Evolutionary conservation across 2,329 filamentous ascomycete species (phyloP).

Genomic region (Penicillium sp.): DNA sequence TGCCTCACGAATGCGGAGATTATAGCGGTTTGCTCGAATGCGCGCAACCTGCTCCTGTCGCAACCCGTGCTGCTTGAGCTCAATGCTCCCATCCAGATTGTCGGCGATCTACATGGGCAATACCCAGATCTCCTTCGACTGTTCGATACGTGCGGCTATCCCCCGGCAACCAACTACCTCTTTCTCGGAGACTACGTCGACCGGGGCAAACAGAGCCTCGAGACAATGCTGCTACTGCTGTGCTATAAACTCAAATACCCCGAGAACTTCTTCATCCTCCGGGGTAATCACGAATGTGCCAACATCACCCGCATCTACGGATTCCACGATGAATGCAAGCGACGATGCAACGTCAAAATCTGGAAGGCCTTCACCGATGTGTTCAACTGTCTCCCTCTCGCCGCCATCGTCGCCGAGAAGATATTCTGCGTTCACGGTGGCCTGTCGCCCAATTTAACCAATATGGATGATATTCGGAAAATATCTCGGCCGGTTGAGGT

Average conservation of each 20-base stretch:
- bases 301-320: slow-evolving; percentile 11
- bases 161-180: slow-evolving; percentile 4
- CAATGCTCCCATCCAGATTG: slow-evolving; percentile 8
- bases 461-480: slow-evolving; percentile 12
- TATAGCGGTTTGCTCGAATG: slow-evolving; percentile 3
- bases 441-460: slow-evolving; percentile 4
- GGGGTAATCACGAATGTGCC: slow-evolving; percentile 9
- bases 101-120: slow-evolving; percentile 10
- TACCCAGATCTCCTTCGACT: slow-evolving; percentile 6
- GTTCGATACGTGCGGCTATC: slow-evolving; percentile 4
- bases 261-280: slow-evolving; percentile 8
- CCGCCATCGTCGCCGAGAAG: slow-evolving; percentile 7
- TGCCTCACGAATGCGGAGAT: slow-evolving; percentile 7
- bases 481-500: slow-evolving; percentile 8
- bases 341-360: slow-evolving; percentile 9
- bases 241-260: slow-evolving; percentile 12
- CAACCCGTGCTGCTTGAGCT: slow-evolving; percentile 4
- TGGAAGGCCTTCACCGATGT: slow-evolving; percentile 11
- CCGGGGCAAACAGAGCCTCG: slow-evolving; percentile 13
- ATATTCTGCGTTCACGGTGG: slow-evolving; percentile 10
- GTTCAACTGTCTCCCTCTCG: slow-evolving; percentile 7
- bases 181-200: slow-evolving; percentile 12
- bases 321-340: slow-evolving; percentile 11
- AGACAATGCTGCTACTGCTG: slow-evolving; percentile 8
- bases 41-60: slow-evolving; percentile 6